Evolutionary conservation across 2,329 filamentous ascomycete species (phyloP), one percentile per base, ranked within the genome.

Genomic region (Aspergillus versicolor): DNA sequence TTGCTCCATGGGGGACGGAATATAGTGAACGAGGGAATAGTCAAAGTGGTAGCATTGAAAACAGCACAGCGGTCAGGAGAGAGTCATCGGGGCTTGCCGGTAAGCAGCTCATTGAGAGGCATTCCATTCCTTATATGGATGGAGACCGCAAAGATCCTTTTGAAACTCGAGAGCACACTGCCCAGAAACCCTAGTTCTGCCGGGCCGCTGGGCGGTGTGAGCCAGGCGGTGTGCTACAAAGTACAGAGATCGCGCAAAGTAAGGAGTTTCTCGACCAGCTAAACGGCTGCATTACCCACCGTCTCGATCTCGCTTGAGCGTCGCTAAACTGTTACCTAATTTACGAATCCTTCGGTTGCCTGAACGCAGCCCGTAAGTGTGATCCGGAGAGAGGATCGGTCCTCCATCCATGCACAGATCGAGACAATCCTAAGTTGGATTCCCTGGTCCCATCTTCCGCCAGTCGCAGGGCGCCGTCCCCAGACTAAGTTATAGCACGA

Each of bases 121-220:
- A 24, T 42, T 19, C 22, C 48, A 51, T 51, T 43, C 37, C 24
- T 45, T 45, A 27, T 43, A 24, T 42, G 38, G 7, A 38, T 27
- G 37, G 46, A 24, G 32, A 32, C n/a, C n/a, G 4, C 17, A 30
- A 41, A 21, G 30, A 22, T n/a, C 37, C 12, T 13, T 24, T 30
- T 22, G 40, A 52, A 45, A 52, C 27, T 30, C 27, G 27, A 30
- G 27, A 30, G 27, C 9, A 11, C 27, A 27, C 11, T 44, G 49
- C 49, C 40, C 30, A 52, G 49, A 43, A 32, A n/a, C 9, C 21
- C 17, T 19, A 21, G 32, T 46, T 53, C 42, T 53, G 51, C 51
- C 34, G 42, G 43, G 15, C 6, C 13, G 21, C 3, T 22, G 19
- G n/a, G 45, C 45, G 45, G 45, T 48, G 45, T 37, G 15, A 13